phyloP scores from a whole-genome alignment of 2,329 filamentous ascomycete genomes.

The Aspergillus hortae region DNA sequence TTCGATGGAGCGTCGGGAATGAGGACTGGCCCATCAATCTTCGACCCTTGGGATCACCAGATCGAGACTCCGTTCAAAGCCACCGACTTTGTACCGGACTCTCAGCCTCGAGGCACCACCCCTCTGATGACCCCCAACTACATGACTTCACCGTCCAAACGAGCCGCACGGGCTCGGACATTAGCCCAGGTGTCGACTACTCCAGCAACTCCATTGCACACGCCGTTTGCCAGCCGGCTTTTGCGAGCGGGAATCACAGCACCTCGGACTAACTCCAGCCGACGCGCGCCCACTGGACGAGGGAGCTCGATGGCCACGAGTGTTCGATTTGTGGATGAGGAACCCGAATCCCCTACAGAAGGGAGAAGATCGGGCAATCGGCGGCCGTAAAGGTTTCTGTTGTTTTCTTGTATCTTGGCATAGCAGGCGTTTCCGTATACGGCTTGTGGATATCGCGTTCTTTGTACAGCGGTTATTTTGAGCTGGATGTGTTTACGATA shows the following conservation, averaged over 20 bases:
- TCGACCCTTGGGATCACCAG: conserved; percentile 34
- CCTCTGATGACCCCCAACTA: conserved; percentile 41
- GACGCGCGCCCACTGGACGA: conserved; percentile 23
- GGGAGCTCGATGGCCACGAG: conserved; percentile 30
- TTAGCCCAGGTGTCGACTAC: conserved; percentile 44
- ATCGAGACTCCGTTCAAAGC: conserved; percentile 36
- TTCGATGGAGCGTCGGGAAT: conserved; percentile 1
- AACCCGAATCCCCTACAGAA: conserved; percentile 39
- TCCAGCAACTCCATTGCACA: conserved; percentile 41
- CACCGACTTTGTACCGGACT: conserved; percentile 31
- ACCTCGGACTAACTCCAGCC: conserved; percentile 21
- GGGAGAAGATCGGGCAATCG: conserved; percentile 34
- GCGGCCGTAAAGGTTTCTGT: conserved; percentile 10
- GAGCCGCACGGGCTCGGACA: conserved; percentile 40
- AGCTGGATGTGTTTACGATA: conserved; percentile 3
- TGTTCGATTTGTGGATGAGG: conserved; percentile 41
- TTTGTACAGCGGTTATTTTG: conserved; percentile 4
- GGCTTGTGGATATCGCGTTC: not conserved
- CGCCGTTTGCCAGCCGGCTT: conserved; percentile 42
- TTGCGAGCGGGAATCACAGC: conserved; percentile 22
- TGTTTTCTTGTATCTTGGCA: not conserved
- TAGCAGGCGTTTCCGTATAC: conserved; percentile 1
- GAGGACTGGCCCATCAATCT: conserved; percentile 23
- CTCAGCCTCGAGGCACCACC: conserved; percentile 31
- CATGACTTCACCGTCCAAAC: conserved; percentile 44